A percentile compares a stretch with the other conserved stretches of the same genome.
Evolutionary conservation across 78 protist genomes (phyloP).

Genomic region (Isochrysis galbana): DNA sequence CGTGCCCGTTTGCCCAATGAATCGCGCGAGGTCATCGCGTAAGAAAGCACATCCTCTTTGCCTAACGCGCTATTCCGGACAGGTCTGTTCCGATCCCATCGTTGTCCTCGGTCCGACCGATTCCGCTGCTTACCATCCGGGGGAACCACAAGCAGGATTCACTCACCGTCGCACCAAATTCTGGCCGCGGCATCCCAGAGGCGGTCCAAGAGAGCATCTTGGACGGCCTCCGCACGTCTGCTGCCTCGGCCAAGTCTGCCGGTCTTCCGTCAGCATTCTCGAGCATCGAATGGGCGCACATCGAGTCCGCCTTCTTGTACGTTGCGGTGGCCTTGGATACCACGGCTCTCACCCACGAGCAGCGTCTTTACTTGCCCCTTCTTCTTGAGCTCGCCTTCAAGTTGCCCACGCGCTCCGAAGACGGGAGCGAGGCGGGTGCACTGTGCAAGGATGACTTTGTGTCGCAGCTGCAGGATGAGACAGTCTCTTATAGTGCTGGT

Average conservation of each 20-base stretch:
- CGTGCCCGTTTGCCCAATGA: too few species aligned
- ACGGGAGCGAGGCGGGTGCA: background rate
- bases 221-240: too few species aligned
- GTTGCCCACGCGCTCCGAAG: background rate
- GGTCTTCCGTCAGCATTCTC: too few species aligned
- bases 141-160: too few species aligned
- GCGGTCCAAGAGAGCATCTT: too few species aligned
- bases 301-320: background rate
- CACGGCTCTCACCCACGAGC: background rate
- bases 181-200: too few species aligned
- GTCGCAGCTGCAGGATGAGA: background rate
- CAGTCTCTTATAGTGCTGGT: background rate
- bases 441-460: constrained; percentile 3
- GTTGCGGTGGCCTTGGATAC: background rate
- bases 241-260: too few species aligned
- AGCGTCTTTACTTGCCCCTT: background rate
- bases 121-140: background rate
- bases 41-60: too few species aligned
- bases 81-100: background rate
- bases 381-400: background rate
- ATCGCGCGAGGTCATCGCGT: too few species aligned
- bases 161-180: too few species aligned
- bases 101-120: background rate
- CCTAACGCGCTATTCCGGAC: too few species aligned
- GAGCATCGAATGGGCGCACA: too few species aligned